Percentiles rank a stretch among this genome's conserved stretches.
Conservation (phyloP, 352 stramenopile species). For the Peronospora tabacina region DNA sequence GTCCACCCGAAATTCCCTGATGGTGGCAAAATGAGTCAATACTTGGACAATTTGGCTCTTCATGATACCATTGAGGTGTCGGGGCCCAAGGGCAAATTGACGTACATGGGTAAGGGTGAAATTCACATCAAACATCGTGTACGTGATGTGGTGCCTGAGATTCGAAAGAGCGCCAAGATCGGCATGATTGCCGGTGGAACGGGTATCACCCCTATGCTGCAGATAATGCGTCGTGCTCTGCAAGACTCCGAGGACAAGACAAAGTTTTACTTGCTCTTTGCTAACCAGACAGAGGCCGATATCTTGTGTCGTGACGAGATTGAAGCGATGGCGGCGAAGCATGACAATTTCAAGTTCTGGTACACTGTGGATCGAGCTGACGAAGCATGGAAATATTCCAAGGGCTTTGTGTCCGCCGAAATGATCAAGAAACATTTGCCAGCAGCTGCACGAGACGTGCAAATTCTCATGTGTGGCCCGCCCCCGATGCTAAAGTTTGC, state of each 20-base stretch:
- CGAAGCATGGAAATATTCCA: slow-evolving; percentile 87
- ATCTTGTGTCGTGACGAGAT: slow-evolving; percentile 95
- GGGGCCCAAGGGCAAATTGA: slow-evolving; percentile 93
- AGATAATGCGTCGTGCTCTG: slow-evolving; percentile 86
- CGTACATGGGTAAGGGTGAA: slow-evolving; percentile 87
- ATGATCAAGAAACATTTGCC: slow-evolving; percentile 93
- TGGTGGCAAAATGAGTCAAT: slow-evolving; percentile 87
- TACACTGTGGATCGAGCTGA: slow-evolving; percentile 83
- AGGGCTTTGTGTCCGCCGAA: slow-evolving; percentile 91
- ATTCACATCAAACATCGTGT: slow-evolving; percentile 91
- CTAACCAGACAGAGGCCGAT: slow-evolving; percentile 94
- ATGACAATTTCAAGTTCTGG: slow-evolving; percentile 85
- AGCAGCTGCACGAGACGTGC: slow-evolving; percentile 54
- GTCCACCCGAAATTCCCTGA: slow-evolving; percentile 95
- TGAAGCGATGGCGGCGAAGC: slow-evolving; percentile 71
- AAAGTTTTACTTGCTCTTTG: slow-evolving; percentile 89
- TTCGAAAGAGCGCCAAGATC: slow-evolving; percentile 83
- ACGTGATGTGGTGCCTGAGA: slow-evolving; percentile 69
- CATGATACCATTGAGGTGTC: slow-evolving; percentile 92
- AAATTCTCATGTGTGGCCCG: slow-evolving; percentile 96
- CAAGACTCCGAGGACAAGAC: slow-evolving; percentile 84
- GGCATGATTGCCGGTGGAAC: slow-evolving; percentile 97
- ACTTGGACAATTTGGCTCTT: slow-evolving; percentile 90
- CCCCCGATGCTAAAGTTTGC: slow-evolving; percentile 99
- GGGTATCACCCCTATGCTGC: slow-evolving; percentile 97